Evolutionary conservation across 768 basidiomycete species (phyloP).

Genomic region (Termitomyces sp.): DNA sequence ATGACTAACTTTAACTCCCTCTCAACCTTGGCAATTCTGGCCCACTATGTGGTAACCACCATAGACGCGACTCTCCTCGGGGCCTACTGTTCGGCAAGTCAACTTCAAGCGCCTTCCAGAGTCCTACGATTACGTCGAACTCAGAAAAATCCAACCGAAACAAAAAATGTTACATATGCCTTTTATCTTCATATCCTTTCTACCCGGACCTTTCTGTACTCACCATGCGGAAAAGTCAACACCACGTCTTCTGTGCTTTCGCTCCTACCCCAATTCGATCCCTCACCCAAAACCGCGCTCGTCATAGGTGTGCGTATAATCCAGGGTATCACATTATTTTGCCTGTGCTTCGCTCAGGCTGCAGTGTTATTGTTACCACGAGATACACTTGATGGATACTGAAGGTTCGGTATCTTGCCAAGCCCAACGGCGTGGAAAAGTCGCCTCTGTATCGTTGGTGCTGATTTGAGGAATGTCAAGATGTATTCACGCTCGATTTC

Average conservation of each 20-base stretch:
- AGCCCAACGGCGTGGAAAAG: too few relatives aligned
- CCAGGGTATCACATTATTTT: too few relatives aligned
- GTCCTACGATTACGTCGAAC: background rate
- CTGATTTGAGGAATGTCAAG: too few relatives aligned
- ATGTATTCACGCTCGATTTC: too few relatives aligned
- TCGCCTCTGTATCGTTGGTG: too few relatives aligned
- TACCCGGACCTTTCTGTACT: slow-evolving; percentile 26
- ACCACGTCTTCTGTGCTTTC: slow-evolving; percentile 23
- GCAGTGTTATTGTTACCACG: too few relatives aligned
- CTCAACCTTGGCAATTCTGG: slow-evolving; percentile 11
- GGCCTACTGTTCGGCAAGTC: slow-evolving; percentile 4
- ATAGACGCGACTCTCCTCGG: slow-evolving; percentile 19
- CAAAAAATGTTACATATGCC: too few relatives aligned
- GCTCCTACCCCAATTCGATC: slow-evolving; percentile 22
- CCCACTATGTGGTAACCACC: slow-evolving; percentile 13
- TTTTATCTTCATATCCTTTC: slow-evolving; percentile 17
- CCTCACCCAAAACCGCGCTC: slow-evolving; percentile 23
- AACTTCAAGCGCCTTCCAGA: slow-evolving; percentile 1
- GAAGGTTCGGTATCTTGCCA: too few relatives aligned
- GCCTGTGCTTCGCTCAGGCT: too few relatives aligned
- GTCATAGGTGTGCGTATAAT: too few relatives aligned
- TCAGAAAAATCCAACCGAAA: slow-evolving; percentile 14
- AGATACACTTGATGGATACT: too few relatives aligned
- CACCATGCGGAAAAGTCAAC: slow-evolving; percentile 28
- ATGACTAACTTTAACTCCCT: slow-evolving; percentile 19